Percentiles rank a stretch among this genome's conserved stretches.
Evolutionary conservation across 2,329 filamentous ascomycete genomes (phyloP).

Genomic region (Talaromyces sp.): DNA sequence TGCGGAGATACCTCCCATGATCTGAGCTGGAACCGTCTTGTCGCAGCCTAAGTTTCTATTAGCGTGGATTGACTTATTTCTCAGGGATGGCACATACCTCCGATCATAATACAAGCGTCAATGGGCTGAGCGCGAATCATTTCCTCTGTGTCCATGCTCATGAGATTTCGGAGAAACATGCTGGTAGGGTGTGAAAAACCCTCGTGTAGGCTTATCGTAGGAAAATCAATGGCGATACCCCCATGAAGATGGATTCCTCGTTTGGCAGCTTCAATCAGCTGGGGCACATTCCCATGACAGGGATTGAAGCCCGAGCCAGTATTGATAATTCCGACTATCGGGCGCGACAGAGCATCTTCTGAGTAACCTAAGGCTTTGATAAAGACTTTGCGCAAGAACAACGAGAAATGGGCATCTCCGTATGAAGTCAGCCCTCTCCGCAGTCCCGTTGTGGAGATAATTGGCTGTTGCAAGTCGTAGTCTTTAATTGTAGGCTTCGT

Average conservation of each 20-base stretch:
- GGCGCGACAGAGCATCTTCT: slow-evolving; percentile 66
- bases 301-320: slow-evolving; percentile 71
- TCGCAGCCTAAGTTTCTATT: slow-evolving; percentile 59
- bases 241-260: slow-evolving; percentile 65
- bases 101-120: slow-evolving; percentile 65
- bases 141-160: slow-evolving; percentile 78
- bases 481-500: not conserved
- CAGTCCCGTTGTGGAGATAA: slow-evolving; percentile 50
- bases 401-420: slow-evolving; percentile 70
- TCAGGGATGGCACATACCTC: slow-evolving; percentile 46
- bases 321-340: slow-evolving; percentile 72
- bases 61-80: not conserved
- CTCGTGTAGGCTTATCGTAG: slow-evolving; percentile 70
- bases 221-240: slow-evolving; percentile 68
- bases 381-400: slow-evolving; percentile 72
- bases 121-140: slow-evolving; percentile 71
- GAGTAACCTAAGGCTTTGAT: slow-evolving; percentile 74
- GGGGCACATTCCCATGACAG: slow-evolving; percentile 69
- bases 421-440: slow-evolving; percentile 65
- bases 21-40: slow-evolving; percentile 69
- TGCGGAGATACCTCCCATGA: slow-evolving; percentile 73
- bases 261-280: slow-evolving; percentile 68
- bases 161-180: slow-evolving; percentile 71
- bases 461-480: not conserved
- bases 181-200: slow-evolving; percentile 67